These are phyloP conservation scores for Scytalidium sp. DNA, from an alignment of 2,329 filamentous ascomycete species.

Conservation along the genomic window DNA sequence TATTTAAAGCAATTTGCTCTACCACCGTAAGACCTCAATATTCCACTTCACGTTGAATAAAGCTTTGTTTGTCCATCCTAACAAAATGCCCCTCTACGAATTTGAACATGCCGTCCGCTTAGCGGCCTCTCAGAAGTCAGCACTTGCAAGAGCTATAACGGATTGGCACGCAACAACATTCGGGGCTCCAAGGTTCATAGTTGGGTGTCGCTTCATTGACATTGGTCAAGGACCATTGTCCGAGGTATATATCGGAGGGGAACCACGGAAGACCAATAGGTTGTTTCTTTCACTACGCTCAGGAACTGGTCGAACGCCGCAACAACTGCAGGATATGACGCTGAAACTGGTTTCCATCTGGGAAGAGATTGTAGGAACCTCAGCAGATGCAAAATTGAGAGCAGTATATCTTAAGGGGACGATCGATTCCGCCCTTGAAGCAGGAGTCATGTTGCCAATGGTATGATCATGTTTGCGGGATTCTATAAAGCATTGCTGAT, in stretches of 20 bases:
- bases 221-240: not conserved
- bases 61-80: not conserved
- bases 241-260: not conserved
- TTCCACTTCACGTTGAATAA: not conserved
- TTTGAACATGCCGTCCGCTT: conserved; percentile 1
- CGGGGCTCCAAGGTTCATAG: not conserved
- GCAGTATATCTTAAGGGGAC: not conserved
- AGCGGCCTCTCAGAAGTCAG: not conserved
- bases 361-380: not conserved
- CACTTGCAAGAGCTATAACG: not conserved
- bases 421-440: not conserved
- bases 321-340: not conserved
- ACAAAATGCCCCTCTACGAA: conserved; percentile 1
- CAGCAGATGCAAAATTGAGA: not conserved
- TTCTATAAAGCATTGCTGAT: not conserved
- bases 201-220: conserved; percentile 1
- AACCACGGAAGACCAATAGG: not conserved
- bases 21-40: too few relatives aligned
- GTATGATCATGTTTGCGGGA: not conserved
- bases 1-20: too few relatives aligned
- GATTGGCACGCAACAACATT: not conserved
- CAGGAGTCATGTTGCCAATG: not conserved
- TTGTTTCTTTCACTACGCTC: not conserved
- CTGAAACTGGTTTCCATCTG: not conserved
- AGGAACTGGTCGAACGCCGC: not conserved